Evolutionary conservation across 495 filamentous ascomycete genomes (phyloP), one percentile per base, ranked within the genome.

Genomic region (Penicillium waksmanii): DNA sequence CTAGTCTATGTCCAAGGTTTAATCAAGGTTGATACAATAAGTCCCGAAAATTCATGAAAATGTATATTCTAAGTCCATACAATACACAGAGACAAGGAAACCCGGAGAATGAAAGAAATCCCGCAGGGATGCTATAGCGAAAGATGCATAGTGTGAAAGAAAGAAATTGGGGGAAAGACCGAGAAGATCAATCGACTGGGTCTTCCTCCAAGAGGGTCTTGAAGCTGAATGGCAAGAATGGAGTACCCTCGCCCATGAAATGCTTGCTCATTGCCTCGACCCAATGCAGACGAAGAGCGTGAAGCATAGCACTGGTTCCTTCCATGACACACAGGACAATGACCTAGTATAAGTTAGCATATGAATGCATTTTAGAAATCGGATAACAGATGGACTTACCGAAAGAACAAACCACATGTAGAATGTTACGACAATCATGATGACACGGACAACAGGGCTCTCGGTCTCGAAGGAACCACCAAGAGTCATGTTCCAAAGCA

Each of bases 231-330:
- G 95, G 95, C 65, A 89, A 80, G 77, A 99, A 98, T 38, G 93
- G 80, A 70, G 95, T 83, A 44, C 95, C 95, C 55, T 93, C 93
- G 61, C 96, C 96, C 71, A 97, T 89, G 79, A 97, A 97, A 80
- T 97, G 96, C 77, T 98, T 98, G 77, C 92, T 95, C 86, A 98
- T 97, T n/a, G 95, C 93, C 73, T 99, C 95, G 57, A 99, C 95
- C 95, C 95, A 99, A 69, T 97, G 96, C 57, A 99, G 83, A 80
- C 95, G 86, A 63, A 99, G 81, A 59, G 89, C 92, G 76, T 98
- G 96, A 79, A 97, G 84, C 91, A 95, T 93, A 50, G 91, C 91
- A 72, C 86, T 89, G 31, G 89, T 93, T 49, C 91, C 91, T 68
- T 95, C 91, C 90, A 95, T 95, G 53, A 91, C 79, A 61, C 74